A percentile compares a stretch with the other conserved stretches of the same genome.
phyloP scores from a whole-genome alignment of 2,329 filamentous ascomycete species.

The Cordyceps cateniannulata region DNA sequence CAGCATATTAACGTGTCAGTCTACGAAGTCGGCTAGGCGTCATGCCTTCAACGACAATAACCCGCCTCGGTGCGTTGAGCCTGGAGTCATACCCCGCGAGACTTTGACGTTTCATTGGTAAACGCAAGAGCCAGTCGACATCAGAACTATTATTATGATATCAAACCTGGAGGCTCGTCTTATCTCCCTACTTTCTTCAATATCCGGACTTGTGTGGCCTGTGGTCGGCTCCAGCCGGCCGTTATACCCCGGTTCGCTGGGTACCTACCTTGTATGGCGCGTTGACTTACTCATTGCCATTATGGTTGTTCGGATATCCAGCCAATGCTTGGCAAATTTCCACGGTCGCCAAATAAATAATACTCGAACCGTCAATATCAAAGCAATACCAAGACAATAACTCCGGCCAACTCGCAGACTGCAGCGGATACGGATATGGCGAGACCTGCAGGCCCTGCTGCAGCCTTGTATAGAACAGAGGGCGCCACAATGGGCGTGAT shows the following conservation, averaged over 20 bases:
- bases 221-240: not conserved
- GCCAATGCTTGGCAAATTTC: not conserved
- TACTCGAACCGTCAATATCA: not conserved
- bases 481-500: not conserved
- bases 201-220: not conserved
- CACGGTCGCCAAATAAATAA: not conserved
- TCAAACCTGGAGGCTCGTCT: not conserved
- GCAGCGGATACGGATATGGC: not conserved
- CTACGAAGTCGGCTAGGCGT: not conserved
- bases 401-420: not conserved
- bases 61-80: not conserved
- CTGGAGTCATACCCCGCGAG: no score
- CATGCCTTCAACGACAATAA: no score
- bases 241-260: not conserved
- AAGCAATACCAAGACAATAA: not conserved
- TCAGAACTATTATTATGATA: not conserved
- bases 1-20: not conserved
- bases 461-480: not conserved
- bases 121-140: not conserved
- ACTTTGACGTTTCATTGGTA: not conserved
- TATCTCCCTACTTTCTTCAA: not conserved
- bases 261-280: no score
- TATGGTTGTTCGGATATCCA: not conserved
- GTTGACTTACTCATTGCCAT: not conserved
- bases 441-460: not conserved